Evolutionary conservation across 805 yeast genomes (phyloP).

Genomic region (Lipomyces oligophaga): DNA sequence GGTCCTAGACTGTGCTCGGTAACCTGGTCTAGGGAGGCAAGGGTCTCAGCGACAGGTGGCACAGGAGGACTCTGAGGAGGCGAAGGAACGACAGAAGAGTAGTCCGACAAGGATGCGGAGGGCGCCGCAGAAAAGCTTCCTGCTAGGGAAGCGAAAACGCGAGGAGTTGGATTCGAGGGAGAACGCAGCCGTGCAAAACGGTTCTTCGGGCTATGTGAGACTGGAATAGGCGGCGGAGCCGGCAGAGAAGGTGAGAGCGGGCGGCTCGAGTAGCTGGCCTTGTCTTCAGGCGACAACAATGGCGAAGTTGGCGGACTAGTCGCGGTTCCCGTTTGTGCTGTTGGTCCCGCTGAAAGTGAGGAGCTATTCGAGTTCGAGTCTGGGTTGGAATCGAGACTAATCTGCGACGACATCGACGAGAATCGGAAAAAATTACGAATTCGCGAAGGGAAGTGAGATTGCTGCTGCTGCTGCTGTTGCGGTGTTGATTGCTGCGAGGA

Average conservation of each 20-base stretch:
- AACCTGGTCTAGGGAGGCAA: too few relatives aligned
- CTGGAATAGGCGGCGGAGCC: constrained; percentile 4
- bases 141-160: constrained; percentile 9
- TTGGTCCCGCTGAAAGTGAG: constrained; percentile 2
- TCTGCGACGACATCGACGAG: constrained; percentile 14
- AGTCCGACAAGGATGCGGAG: background rate
- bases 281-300: constrained; percentile 2
- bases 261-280: background rate
- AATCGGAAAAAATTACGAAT: constrained; percentile 36
- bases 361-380: background rate
- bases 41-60: too few relatives aligned
- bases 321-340: constrained; percentile 2
- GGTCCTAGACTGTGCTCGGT: too few relatives aligned
- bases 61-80: constrained; percentile 11
- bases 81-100: constrained; percentile 1
- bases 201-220: too few relatives aligned
- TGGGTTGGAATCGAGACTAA: constrained; percentile 3
- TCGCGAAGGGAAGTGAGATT: constrained; percentile 34
- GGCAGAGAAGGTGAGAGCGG: background rate
- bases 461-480: constrained; percentile 10
- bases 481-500: constrained; percentile 11
- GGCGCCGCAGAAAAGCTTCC: too few relatives aligned
- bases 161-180: constrained; percentile 27
- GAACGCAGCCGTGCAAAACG: constrained; percentile 31
- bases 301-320: constrained; percentile 10